phyloP scores from a whole-genome alignment of 2,329 filamentous ascomycete species.

The Aspergillus ibericus region DNA sequence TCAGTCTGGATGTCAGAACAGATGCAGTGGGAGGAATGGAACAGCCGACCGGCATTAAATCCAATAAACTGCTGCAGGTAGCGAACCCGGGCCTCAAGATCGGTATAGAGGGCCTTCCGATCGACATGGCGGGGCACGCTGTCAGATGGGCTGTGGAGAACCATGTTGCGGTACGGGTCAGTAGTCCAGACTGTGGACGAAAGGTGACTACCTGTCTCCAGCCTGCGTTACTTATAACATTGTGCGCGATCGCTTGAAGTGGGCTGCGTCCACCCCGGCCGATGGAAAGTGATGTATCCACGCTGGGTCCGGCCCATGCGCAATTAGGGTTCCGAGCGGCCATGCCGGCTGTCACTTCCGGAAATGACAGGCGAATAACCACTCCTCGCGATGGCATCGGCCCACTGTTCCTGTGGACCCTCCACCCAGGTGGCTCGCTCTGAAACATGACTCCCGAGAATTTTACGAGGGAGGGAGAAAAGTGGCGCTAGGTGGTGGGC shows the following conservation, averaged over 20 bases:
- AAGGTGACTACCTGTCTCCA: neutral
- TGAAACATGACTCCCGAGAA: neutral
- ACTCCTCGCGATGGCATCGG: neutral
- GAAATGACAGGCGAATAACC: neutral
- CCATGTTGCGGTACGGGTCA: neutral
- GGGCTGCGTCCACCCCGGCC: neutral
- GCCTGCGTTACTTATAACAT: neutral
- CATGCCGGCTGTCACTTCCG: neutral
- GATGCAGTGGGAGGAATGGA: neutral
- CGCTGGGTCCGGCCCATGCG: neutral
- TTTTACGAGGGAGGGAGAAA: neutral
- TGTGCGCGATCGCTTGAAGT: neutral
- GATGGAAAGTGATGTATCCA: neutral
- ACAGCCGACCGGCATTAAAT: neutral
- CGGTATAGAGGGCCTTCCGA: neutral
- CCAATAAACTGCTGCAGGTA: neutral
- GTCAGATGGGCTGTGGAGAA: neutral
- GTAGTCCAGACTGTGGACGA: neutral
- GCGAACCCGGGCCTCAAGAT: neutral
- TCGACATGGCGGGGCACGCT: neutral
- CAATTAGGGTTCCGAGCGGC: neutral
- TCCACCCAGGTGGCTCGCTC: neutral
- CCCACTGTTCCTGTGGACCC: no score
- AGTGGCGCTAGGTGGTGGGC: no score
- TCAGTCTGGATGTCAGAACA: neutral